phyloP scores from a whole-genome alignment of 2,329 filamentous ascomycete genomes.

The Alternaria sp. region DNA sequence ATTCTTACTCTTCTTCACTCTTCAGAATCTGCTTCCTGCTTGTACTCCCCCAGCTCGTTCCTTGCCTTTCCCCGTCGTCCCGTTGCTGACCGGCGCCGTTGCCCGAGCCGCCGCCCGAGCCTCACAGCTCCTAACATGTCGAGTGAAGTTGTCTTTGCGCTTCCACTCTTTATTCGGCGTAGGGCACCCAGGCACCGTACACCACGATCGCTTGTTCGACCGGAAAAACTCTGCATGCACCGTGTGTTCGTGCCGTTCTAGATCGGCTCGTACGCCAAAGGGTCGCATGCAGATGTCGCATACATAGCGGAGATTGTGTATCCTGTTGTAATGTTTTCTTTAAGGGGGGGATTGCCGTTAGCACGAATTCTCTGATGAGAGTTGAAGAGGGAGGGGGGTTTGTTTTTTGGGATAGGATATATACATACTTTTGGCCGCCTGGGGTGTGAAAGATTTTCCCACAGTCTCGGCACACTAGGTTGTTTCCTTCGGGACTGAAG shows the following conservation, averaged over 20 bases:
- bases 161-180: slow-evolving; percentile 1
- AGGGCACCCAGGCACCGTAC: slow-evolving; percentile 1
- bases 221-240: slow-evolving; percentile 1
- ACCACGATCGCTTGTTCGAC: neutral
- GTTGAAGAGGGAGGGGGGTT: no score
- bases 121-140: slow-evolving; percentile 8
- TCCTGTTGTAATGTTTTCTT: slow-evolving; percentile 8
- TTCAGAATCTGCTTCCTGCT: neutral
- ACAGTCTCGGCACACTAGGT: no score
- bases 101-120: neutral
- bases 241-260: slow-evolving; percentile 13
- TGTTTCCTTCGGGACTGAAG: no score
- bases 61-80: neutral
- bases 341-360: neutral
- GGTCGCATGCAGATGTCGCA: neutral
- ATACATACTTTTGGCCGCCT: no score
- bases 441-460: no score
- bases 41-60: neutral
- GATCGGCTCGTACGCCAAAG: slow-evolving; percentile 14
- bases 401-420: no score
- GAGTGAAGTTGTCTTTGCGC: slow-evolving; percentile 5
- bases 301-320: slow-evolving; percentile 9
- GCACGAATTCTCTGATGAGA: no score
- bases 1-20: neutral
- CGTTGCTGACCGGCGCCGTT: neutral